These are phyloP conservation scores for Metschnikowia similis DNA, from an alignment of 805 yeast genomes.

Conservation along the genomic window DNA sequence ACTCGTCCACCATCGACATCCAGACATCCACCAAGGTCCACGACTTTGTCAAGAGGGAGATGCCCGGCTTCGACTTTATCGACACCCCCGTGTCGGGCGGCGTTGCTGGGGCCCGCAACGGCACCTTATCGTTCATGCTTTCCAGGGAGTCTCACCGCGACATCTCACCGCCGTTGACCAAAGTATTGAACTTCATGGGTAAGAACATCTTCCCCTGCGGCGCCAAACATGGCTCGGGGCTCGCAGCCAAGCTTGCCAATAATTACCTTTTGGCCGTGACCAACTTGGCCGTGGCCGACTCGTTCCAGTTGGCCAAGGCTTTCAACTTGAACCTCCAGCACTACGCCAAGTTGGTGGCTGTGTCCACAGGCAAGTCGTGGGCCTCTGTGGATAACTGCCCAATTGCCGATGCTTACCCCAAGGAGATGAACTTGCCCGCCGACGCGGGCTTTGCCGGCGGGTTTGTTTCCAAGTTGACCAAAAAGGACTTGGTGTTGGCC, in stretches of 20 bases:
- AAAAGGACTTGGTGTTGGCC: constrained; percentile 43
- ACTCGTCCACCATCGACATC: constrained; percentile 51
- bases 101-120: constrained; percentile 50
- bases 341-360: constrained; percentile 47
- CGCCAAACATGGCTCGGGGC: constrained; percentile 43
- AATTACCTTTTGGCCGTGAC: constrained; percentile 51
- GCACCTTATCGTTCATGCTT: constrained; percentile 50
- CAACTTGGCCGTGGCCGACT: constrained; percentile 52
- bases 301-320: constrained; percentile 48
- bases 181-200: constrained; percentile 42
- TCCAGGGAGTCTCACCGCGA: constrained; percentile 30
- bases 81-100: constrained; percentile 59
- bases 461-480: constrained; percentile 43
- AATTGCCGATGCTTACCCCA: constrained; percentile 43
- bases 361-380: constrained; percentile 53
- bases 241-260: constrained; percentile 52
- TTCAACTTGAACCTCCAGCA: constrained; percentile 44
- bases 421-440: constrained; percentile 38
- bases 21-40: constrained; percentile 42
- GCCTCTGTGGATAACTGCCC: constrained; percentile 53
- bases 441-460: constrained; percentile 46
- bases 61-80: constrained; percentile 40
- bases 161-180: constrained; percentile 28
- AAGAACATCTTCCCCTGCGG: constrained; percentile 48
- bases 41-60: constrained; percentile 25